These are phyloP conservation scores for Penicillium odoratum DNA, from an alignment of 495 filamentous ascomycete species.

Conservation along the genomic window DNA sequence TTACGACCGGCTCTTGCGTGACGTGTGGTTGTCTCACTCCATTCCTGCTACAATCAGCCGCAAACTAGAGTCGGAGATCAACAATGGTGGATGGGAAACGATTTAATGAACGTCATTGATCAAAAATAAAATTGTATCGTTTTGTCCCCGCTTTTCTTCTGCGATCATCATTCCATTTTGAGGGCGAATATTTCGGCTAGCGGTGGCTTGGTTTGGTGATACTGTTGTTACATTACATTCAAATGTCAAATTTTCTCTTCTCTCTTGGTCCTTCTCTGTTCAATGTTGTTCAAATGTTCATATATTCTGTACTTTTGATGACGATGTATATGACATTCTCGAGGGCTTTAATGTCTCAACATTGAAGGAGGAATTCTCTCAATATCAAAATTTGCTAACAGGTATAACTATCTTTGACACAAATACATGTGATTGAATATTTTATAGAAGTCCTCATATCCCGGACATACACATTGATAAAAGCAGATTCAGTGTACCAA, in stretches of 20 bases:
- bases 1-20: slow-evolving; percentile 84
- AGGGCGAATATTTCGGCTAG: slow-evolving; percentile 2
- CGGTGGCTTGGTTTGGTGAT: neutral
- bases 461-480: neutral
- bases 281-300: neutral
- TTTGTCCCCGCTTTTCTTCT: neutral
- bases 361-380: neutral
- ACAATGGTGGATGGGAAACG: slow-evolving; percentile 97
- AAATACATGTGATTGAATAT: too few relatives aligned
- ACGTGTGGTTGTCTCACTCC: slow-evolving; percentile 82
- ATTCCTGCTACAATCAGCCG: slow-evolving; percentile 87
- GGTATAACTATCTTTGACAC: neutral
- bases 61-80: slow-evolving; percentile 90
- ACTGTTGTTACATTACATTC: neutral
- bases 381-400: neutral
- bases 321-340: neutral
- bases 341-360: neutral
- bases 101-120: slow-evolving; percentile 46
- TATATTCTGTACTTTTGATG: neutral
- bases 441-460: neutral
- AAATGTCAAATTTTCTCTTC: neutral
- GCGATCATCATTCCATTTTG: neutral
- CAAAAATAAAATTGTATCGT: neutral
- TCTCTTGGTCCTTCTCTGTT: neutral
- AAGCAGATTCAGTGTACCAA: too few relatives aligned